A percentile compares a stretch with the other conserved stretches of the same genome.
phyloP scores from a whole-genome alignment of 331 rosid genomes.

The Cydonia oblonga region DNA sequence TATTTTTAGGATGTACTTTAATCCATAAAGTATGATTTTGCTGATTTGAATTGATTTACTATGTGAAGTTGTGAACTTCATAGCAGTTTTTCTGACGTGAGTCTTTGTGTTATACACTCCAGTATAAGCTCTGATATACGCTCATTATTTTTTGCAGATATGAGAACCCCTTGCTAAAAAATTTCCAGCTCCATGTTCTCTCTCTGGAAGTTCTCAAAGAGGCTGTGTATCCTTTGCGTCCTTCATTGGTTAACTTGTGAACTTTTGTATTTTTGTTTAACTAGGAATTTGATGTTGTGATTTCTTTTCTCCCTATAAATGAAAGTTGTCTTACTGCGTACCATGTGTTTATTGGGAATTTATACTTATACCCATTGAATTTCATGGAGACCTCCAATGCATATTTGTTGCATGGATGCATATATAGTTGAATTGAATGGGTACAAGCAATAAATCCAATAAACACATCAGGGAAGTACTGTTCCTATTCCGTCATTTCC shows the following conservation, averaged over 20 bases:
- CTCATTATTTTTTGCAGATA: conserved; percentile 45
- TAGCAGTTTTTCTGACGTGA: neutral
- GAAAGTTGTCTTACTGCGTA: neutral
- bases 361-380: conserved; percentile 3
- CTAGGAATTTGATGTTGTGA: neutral
- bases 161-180: conserved; percentile 41
- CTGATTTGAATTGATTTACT: neutral
- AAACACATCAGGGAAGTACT: neutral
- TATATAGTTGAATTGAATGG: neutral
- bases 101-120: conserved; percentile 1
- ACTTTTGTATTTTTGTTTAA: neutral
- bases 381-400: neutral
- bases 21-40: neutral
- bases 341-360: conserved; percentile 8
- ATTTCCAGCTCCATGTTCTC: conserved; percentile 67
- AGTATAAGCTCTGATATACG: conserved; percentile 20
- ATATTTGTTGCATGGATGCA: neutral
- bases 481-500: neutral
- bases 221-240: conserved; percentile 87
- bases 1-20: neutral
- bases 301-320: neutral
- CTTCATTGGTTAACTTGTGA: conserved; percentile 13
- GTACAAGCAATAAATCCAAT: neutral
- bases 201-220: conserved; percentile 84
- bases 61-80: neutral